Conservation (phyloP, 2,329 filamentous ascomycete species). For the Bipolaris gigantea region DNA sequence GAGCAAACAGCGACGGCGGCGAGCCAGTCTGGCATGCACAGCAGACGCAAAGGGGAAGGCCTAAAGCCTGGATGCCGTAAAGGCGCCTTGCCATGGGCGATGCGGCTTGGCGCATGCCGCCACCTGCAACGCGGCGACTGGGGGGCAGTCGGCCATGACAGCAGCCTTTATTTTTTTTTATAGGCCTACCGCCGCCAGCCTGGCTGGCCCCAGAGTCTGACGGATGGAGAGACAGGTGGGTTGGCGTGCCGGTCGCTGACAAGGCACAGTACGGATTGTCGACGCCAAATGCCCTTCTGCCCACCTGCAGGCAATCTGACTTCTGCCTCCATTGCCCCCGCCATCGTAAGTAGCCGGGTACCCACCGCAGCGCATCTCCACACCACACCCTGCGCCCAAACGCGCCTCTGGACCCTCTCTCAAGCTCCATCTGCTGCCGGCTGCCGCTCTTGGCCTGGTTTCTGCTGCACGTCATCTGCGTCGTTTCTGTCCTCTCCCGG, state of each 20-base stretch:
- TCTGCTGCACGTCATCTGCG: neutral
- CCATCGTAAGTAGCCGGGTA: neutral
- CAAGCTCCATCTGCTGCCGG: neutral
- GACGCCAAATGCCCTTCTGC: neutral
- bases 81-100: slow-evolving; percentile 20
- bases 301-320: slow-evolving; percentile 15
- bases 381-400: slow-evolving; percentile 18
- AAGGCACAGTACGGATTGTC: neutral
- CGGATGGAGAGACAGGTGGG: slow-evolving; percentile 9
- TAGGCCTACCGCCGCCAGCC: slow-evolving; percentile 14
- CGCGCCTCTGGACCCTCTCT: slow-evolving; percentile 16
- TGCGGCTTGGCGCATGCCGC: slow-evolving; percentile 24
- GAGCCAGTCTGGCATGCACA: slow-evolving; percentile 8
- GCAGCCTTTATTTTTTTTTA: slow-evolving; percentile 31
- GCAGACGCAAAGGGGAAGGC: slow-evolving; percentile 23
- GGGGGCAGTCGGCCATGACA: slow-evolving; percentile 24
- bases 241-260: slow-evolving; percentile 8
- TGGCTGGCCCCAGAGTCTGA: slow-evolving; percentile 1
- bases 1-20: neutral
- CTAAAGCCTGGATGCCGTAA: slow-evolving; percentile 17
- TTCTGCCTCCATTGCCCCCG: slow-evolving; percentile 29
- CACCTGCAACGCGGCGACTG: slow-evolving; percentile 30
- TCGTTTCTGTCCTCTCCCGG: neutral
- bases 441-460: neutral
- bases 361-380: slow-evolving; percentile 9